Percentiles rank a stretch among this genome's conserved stretches.
These are phyloP conservation scores for Pyracantha coccinea DNA, from an alignment of 331 rosid genomes.

Conservation along the genomic window DNA sequence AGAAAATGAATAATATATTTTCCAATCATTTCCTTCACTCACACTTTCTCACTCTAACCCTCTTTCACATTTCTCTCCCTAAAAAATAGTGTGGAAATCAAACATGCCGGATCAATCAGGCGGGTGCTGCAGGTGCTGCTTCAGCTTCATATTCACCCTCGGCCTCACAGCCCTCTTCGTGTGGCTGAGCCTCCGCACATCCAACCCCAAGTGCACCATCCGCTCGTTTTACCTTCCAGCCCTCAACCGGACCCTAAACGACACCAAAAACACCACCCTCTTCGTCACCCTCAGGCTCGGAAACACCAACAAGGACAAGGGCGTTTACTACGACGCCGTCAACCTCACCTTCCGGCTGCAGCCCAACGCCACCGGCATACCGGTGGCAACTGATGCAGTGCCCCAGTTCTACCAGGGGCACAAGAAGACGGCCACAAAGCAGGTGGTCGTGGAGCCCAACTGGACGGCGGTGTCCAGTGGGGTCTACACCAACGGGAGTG, in stretches of 20 bases:
- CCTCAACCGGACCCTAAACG: constrained; percentile 38
- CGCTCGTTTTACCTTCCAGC: constrained; percentile 38
- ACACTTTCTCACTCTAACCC: no score
- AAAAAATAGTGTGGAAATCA: neutral
- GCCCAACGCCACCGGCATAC: neutral
- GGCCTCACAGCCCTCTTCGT: constrained; percentile 56
- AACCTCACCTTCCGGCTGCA: constrained; percentile 14
- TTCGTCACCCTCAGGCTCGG: constrained; percentile 12
- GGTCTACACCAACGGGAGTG: neutral
- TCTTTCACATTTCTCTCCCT: neutral
- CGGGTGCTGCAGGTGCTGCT: constrained; percentile 43
- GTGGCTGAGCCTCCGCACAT: constrained; percentile 51
- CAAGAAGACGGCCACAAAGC: constrained; percentile 35
- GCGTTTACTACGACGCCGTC: constrained; percentile 43
- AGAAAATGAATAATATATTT: neutral
- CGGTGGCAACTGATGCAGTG: constrained; percentile 17
- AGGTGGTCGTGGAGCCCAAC: neutral
- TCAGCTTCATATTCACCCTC: constrained; percentile 31
- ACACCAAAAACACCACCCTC: constrained; percentile 22
- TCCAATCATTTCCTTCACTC: neutral
- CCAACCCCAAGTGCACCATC: constrained; percentile 38
- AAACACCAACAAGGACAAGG: constrained; percentile 53
- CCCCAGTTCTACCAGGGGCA: constrained; percentile 53
- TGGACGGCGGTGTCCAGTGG: constrained; percentile 1
- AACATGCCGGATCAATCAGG: constrained; percentile 14